Conservation (phyloP, 352 stramenopile genomes). For the Globisporangium parvum region DNA sequence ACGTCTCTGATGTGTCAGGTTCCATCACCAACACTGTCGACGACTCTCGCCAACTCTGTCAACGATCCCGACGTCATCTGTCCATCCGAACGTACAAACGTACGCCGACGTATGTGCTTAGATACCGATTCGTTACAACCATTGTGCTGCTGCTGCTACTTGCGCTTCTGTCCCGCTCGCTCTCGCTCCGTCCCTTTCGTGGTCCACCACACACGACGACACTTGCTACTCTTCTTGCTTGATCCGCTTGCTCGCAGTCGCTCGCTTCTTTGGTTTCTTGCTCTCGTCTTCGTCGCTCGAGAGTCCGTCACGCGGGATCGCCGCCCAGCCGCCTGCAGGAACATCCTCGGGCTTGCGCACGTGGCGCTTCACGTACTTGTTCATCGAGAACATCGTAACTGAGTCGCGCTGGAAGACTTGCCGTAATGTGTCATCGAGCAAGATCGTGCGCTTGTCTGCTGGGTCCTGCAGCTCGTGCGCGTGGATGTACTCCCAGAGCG, state of each 20-base stretch:
- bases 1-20: too few species aligned
- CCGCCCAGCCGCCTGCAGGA: conserved; percentile 58
- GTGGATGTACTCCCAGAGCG: conserved; percentile 95
- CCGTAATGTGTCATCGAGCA: conserved; percentile 86
- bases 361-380: conserved; percentile 87
- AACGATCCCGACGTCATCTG: too few species aligned
- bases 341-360: conserved; percentile 64
- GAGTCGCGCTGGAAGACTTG: conserved; percentile 77
- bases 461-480: conserved; percentile 94
- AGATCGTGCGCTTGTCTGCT: conserved; percentile 90
- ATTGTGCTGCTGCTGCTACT: background rate
- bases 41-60: too few species aligned
- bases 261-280: conserved; percentile 27
- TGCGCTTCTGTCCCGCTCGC: background rate
- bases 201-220: background rate
- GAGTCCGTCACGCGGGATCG: conserved; percentile 62
- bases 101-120: background rate
- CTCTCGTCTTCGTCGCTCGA: conserved; percentile 80
- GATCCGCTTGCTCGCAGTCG: conserved; percentile 6
- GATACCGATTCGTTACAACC: background rate
- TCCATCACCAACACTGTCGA: too few species aligned
- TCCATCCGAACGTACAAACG: too few species aligned
- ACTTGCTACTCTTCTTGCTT: conserved; percentile 4
- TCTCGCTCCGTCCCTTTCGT: background rate
- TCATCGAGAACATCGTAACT: conserved; percentile 88